Conservation (phyloP, 2,329 filamentous ascomycete genomes). For the Fusarium caatingaense region DNA sequence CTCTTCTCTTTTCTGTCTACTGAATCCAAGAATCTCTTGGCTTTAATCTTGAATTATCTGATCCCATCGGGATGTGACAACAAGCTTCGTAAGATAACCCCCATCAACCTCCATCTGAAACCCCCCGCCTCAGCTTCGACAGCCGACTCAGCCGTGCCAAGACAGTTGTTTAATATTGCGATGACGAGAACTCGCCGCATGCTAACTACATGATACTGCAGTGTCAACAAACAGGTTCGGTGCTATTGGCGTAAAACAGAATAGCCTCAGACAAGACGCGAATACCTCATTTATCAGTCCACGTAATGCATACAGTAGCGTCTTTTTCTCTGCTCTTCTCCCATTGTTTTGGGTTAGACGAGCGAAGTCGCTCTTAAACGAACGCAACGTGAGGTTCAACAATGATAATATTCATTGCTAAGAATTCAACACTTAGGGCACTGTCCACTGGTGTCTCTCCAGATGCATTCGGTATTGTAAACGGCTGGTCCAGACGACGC, state of each 20-base stretch:
- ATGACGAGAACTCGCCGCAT: background rate
- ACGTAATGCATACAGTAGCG: conserved; percentile 30
- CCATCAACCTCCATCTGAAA: conserved; percentile 18
- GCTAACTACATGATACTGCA: background rate
- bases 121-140: background rate
- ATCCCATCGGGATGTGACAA: background rate
- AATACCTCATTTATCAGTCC: conserved; percentile 30
- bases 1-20: background rate
- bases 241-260: conserved; percentile 27
- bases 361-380: background rate
- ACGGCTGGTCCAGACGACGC: no score
- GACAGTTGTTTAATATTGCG: conserved; percentile 8
- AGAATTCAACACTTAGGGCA: background rate
- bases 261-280: conserved; percentile 9
- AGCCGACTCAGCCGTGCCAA: conserved; percentile 34
- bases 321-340: background rate
- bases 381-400: background rate
- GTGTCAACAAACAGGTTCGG: background rate
- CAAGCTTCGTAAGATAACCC: conserved; percentile 9
- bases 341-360: background rate
- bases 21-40: background rate
- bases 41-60: conserved; percentile 9
- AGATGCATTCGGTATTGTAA: background rate
- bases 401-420: background rate
- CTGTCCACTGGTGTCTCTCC: background rate